phyloP scores from a whole-genome alignment of 805 yeast genomes.

The Wickerhamomyces alni region DNA sequence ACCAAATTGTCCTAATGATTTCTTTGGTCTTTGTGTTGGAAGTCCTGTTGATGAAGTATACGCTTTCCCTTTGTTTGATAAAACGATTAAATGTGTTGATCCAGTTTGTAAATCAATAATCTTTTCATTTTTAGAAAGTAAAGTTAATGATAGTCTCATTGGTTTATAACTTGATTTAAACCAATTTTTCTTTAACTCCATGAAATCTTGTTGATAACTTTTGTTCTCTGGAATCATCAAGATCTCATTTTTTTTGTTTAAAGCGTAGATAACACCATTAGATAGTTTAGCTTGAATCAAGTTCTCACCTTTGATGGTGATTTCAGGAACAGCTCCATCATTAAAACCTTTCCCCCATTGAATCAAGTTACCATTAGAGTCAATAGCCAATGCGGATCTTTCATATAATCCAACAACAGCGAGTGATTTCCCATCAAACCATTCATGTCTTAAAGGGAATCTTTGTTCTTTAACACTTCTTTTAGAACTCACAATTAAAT shows the following conservation, averaged over 20 bases:
- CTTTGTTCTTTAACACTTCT: slow-evolving; percentile 28
- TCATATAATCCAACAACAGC: slow-evolving; percentile 50
- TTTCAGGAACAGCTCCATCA: slow-evolving; percentile 24
- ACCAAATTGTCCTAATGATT: slow-evolving; percentile 78
- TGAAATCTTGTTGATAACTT: slow-evolving; percentile 6
- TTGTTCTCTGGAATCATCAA: slow-evolving; percentile 26
- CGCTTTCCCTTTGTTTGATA: slow-evolving; percentile 55
- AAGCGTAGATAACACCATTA: slow-evolving; percentile 45
- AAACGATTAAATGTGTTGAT: slow-evolving; percentile 56
- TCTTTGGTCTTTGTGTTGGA: slow-evolving; percentile 15
- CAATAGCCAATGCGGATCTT: slow-evolving; percentile 45
- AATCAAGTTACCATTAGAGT: slow-evolving; percentile 63
- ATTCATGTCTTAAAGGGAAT: slow-evolving; percentile 53
- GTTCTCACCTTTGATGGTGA: slow-evolving; percentile 41
- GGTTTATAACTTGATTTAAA: slow-evolving; percentile 10
- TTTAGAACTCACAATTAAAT: slow-evolving; percentile 27
- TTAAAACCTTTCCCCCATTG: slow-evolving; percentile 56
- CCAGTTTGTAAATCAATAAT: slow-evolving; percentile 54
- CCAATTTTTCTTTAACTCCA: slow-evolving; percentile 5
- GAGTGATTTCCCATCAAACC: slow-evolving; percentile 57
- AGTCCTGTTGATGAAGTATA: slow-evolving; percentile 58
- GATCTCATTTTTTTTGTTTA: slow-evolving; percentile 31
- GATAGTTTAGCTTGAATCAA: slow-evolving; percentile 42
- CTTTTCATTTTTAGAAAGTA: slow-evolving; percentile 37
- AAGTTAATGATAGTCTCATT: slow-evolving; percentile 5